Base-by-base conservation (phyloP, 352 stramenopile species). In the Globisporangium acanthophoron region DNA sequence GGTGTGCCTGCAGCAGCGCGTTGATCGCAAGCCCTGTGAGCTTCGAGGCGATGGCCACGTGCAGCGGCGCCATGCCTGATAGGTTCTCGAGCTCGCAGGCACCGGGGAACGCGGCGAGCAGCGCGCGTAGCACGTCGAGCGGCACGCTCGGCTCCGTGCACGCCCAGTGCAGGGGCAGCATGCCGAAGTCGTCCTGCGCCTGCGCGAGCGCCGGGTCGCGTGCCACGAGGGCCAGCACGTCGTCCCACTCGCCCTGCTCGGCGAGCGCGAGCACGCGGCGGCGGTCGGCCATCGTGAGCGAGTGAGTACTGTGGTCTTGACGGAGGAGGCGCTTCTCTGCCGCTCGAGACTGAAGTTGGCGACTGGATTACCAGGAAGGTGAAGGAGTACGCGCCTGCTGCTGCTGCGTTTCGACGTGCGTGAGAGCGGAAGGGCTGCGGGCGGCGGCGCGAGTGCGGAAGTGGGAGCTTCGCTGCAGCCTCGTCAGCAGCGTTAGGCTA, bases 91-190 rank as follows among this genome's bases (percentile, higher is more conserved):
- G 66, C 51, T 74, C 44, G 40, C 74, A 90, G 20, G 70, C 84
- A 2, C 59, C 67, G 0, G 84, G 81, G 46, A 87, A 92, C 7
- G 75, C 78, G 2, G 63, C 37, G 16, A 87, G 52, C 41, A 93
- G 54, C 29, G 65, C 29, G 40, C 74, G 62, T 27, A 94, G 40
- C 46, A 74, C 64, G 48, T 76, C 73, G 13, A 91, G 66, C 24
- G 64, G 37, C 24, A 91, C 55, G 16, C 59, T 39, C 21, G 73
- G 69, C 61, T 92, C 85, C 5, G 82, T 94, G 55, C 78, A 92
- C 37, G 74, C 80, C 85, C 85, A 94, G 66, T 94, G 85, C 47
- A 94, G 70, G 45, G 85, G 82, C 62, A 92, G 69, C 80, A 94
- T 92, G 33, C 82, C 80, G 52, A 91, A 92, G 63, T 92, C 74